Conservation (phyloP, 345 rosid genomes). For the Eucalyptus erythrocorys region DNA sequence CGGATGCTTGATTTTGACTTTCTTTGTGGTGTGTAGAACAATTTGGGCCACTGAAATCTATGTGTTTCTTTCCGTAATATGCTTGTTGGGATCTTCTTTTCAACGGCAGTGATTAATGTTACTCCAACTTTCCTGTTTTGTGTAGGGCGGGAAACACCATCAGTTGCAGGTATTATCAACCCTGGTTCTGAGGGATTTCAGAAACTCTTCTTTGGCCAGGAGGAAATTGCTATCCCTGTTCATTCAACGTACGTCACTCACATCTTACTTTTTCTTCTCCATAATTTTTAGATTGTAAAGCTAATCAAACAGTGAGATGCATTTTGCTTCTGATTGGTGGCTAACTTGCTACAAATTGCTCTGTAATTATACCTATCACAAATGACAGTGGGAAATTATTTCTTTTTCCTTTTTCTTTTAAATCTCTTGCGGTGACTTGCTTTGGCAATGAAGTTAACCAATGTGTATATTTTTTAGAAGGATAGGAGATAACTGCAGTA, state of each 20-base stretch:
- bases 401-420: neutral
- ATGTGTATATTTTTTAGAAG: neutral
- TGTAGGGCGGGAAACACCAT: conserved; percentile 88
- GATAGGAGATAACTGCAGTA: neutral
- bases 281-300: neutral
- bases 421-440: neutral
- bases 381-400: neutral
- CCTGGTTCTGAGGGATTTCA: conserved; percentile 98
- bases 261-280: neutral
- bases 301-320: neutral
- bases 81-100: neutral
- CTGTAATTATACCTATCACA: neutral
- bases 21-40: conserved; percentile 61
- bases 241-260: conserved; percentile 54
- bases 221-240: conserved; percentile 97
- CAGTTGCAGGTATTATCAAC: conserved; percentile 91
- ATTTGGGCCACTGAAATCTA: neutral
- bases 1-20: conserved; percentile 99
- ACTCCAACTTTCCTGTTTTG: neutral
- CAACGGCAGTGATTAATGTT: neutral
- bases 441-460: neutral
- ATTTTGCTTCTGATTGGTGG: neutral
- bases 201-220: conserved; percentile 96
- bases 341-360: neutral
- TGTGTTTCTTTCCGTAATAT: neutral